Evolutionary conservation across 371 early-diverging fungal genomes (phyloP), one percentile per base, ranked within the genome.

Genomic region (Zychaea mexicana): DNA sequence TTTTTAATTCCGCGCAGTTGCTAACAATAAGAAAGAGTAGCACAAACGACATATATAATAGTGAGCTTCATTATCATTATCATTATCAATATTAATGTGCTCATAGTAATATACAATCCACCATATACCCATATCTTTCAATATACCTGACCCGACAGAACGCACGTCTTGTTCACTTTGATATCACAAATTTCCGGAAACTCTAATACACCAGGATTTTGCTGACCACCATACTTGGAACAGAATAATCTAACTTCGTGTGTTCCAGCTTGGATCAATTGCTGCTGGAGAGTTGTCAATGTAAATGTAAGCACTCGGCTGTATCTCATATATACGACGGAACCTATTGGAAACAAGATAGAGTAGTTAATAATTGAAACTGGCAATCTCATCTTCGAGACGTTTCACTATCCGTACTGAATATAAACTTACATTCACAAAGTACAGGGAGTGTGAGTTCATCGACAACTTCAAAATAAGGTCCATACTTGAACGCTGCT

Each of bases 1-100:
- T 82, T 84, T 58, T 85, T 88, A 47, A 85, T 58, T 2, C 90
- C 88, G 36, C 85, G 77, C 13, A 85, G 62, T 15, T 62, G 13
- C 7, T 32, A 30, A 42, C n/a, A n/a, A n/a, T n/a, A n/a, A n/a
- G n/a, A n/a, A n/a, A n/a, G n/a, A n/a, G n/a, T n/a, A n/a, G n/a
- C n/a, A n/a, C n/a, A n/a, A n/a, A n/a, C 10, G 13, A 49, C 32
- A 24, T 9, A 22, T 36, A 19, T 21, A 6, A 31, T 12, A n/a
- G n/a, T n/a, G n/a, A n/a, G n/a, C n/a, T n/a, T n/a, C n/a, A 64
- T 45, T 17, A n/a, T 24, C 8, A 2, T 13, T 38, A 26, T 38
- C 24, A 39, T 22, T 57, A 28, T 0, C 7, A n/a, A n/a, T n/a
- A n/a, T n/a, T n/a, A n/a, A n/a, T n/a, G n/a, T n/a, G 4, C 15